Evolutionary conservation across 768 basidiomycete genomes (phyloP), one percentile per base, ranked within the genome.

Genomic region (Sarcodon aspratus): DNA sequence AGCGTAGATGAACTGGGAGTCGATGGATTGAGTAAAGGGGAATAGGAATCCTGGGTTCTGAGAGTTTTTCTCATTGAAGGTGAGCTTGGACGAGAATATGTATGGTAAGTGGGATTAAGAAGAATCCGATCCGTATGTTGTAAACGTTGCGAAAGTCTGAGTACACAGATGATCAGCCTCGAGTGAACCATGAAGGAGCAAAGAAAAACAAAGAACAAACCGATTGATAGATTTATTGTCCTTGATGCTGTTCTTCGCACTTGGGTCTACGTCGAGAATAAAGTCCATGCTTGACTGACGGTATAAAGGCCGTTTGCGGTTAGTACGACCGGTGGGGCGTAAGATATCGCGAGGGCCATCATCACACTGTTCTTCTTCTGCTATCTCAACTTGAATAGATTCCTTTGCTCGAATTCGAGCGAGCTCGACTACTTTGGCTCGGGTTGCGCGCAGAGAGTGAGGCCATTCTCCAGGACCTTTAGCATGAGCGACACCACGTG

Each of bases 251-350:
- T 66, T 69, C 46, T 71, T 70, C 32, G 72, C 63, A 9, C 62
- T 63, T 15, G 27, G 40, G 15, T 42, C 40, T 17, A 42, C 40
- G 40, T 42, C 40, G 51, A 74, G 76, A 65, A 91, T 78, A 54
- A 88, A 89, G 59, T 91, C 88, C 88, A 90, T 90, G 61, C 85
- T 87, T 18, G 85, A 86, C 67, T 87, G 85, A 50, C 83, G 73
- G 64, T 86, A 85, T 21, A 88, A 67, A 13, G 80, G 80, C 13
- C 80, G 75, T 48, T 70, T 71, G 34, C 62, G 64, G 45, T 75
- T 67, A 35, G 72, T 70, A 59, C 74, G 74, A 40, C 74, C 74
- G 5, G 73, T 73, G 45, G 61, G 60, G 49, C 72, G 70, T 33
- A 75, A 63, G 27, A 72, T 68, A 43, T 73, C 76, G 45, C 56